These are phyloP conservation scores for Closterium sp. DNA, from an alignment of 139 green algal genomes.

Conservation along the genomic window DNA sequence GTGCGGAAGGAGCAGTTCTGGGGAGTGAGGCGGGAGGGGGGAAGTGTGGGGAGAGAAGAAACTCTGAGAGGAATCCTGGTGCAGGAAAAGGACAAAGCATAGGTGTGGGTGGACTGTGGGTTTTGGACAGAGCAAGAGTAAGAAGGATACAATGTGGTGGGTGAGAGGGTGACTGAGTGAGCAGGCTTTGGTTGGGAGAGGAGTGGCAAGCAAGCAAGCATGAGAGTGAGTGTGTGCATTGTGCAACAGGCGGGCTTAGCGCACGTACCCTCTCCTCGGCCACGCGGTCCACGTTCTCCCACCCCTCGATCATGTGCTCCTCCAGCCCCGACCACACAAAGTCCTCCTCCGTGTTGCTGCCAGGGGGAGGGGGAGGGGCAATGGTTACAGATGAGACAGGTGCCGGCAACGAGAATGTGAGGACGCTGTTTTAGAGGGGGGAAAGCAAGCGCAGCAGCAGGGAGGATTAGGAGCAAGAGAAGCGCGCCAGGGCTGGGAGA, in stretches of 20 bases:
- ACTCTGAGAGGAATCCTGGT: too few relatives aligned
- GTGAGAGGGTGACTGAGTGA: too few relatives aligned
- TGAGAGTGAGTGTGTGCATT: too few relatives aligned
- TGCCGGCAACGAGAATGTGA: neutral
- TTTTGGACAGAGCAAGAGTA: too few relatives aligned
- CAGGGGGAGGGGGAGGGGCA: neutral
- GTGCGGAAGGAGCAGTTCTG: constrained; percentile 13
- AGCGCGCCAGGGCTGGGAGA: neutral
- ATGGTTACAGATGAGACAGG: neutral
- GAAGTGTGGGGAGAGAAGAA: too few relatives aligned
- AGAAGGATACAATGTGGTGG: too few relatives aligned
- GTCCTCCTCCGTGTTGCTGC: constrained; percentile 48
- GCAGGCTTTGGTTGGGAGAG: too few relatives aligned
- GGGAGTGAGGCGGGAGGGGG: neutral
- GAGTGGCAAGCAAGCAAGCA: too few relatives aligned
- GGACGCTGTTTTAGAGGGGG: neutral
- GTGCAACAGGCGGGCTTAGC: constrained; percentile 10
- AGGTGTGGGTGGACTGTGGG: too few relatives aligned
- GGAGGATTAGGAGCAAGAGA: neutral
- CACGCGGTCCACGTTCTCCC: constrained; percentile 22
- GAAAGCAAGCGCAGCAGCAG: constrained; percentile 27
- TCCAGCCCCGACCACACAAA: constrained; percentile 51
- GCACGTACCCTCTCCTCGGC: constrained; percentile 41
- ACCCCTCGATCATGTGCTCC: constrained; percentile 46
- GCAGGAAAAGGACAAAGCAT: too few relatives aligned